A percentile compares a stretch with the other conserved stretches of the same genome.
These are phyloP conservation scores for Aegilops sharonensis DNA, from an alignment of 176 grass and related monocot species.

Conservation along the genomic window DNA sequence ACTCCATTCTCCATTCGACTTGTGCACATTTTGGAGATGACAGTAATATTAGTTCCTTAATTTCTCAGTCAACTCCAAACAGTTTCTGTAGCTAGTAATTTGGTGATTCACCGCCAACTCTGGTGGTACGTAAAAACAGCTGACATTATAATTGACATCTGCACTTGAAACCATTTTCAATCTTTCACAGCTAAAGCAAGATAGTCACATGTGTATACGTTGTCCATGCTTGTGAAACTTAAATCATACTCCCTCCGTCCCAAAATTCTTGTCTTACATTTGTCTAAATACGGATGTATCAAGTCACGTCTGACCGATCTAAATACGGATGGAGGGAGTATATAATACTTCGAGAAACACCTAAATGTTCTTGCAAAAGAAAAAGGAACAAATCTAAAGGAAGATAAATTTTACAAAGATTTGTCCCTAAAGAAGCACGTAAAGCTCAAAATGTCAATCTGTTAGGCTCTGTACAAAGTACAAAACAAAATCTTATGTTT, in stretches of 20 bases:
- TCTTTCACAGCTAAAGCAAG: background rate
- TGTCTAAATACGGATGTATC: no score
- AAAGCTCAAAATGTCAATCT: background rate
- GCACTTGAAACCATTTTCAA: background rate
- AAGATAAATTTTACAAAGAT: background rate
- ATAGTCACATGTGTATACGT: background rate
- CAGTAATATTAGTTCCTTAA: background rate
- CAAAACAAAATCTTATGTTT: background rate
- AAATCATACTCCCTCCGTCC: no score
- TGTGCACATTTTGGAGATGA: background rate
- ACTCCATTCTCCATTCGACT: background rate
- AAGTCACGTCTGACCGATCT: no score
- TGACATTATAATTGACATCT: background rate
- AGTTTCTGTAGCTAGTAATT: background rate
- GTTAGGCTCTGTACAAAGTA: background rate
- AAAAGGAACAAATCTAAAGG: background rate
- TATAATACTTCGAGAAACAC: no score
- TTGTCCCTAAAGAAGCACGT: background rate
- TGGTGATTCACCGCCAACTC: background rate
- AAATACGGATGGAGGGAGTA: no score
- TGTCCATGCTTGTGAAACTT: background rate
- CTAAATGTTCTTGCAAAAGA: background rate
- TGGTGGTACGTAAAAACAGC: background rate
- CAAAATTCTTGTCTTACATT: no score
- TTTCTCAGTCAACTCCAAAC: background rate